Evolutionary conservation across 2,329 filamentous ascomycete species (phyloP), one percentile per base, ranked within the genome.

Genomic region (Venturia nashicola): DNA sequence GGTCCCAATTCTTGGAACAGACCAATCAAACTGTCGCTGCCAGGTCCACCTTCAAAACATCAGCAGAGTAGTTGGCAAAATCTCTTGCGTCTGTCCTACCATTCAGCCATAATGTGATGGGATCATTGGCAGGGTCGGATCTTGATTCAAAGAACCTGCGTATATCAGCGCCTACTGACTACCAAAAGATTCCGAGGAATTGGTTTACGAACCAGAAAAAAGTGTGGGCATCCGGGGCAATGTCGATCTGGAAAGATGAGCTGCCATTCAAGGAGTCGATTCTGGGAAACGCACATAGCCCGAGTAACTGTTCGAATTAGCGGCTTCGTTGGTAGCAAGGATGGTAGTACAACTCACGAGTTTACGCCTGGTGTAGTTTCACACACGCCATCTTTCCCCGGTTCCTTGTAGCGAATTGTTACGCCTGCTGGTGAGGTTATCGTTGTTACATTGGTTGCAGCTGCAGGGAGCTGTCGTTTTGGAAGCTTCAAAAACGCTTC

Each of bases 341-440:
- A 65, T 18, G 2, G 32, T 46, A 8, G 55, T 3, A 48, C 34
- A 51, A 57, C 34, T 59, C 62, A 46, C 1, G 76, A 78, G 59
- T 79, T 77, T 46, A 82, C 80, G 7, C 80, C 79, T 2, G 77
- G 77, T 1, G 79, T 82, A 0, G 79, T 82, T 71, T 82, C 80
- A 67, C 80, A 82, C 40, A 82, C 73, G 2, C 77, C 76, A 20
- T 70, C 71, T 43, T 73, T 72, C 5, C 77, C 79, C 7, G 82
- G 81, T 70, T 82, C 75, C 70, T 62, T 82, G 71, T 81, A 82
- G 2, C 78, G 75, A 59, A 82, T 76, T 12, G 72, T 76, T 23
- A 76, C 75, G 62, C 78, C 78, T 27, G 73, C 74, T 7, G 79
- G 79, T 4, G 76, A 73, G 12, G 68, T 74, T 61, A 80, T 76